Conservation (phyloP, 2,329 filamentous ascomycete species). For the Xylariaceae sp. region DNA sequence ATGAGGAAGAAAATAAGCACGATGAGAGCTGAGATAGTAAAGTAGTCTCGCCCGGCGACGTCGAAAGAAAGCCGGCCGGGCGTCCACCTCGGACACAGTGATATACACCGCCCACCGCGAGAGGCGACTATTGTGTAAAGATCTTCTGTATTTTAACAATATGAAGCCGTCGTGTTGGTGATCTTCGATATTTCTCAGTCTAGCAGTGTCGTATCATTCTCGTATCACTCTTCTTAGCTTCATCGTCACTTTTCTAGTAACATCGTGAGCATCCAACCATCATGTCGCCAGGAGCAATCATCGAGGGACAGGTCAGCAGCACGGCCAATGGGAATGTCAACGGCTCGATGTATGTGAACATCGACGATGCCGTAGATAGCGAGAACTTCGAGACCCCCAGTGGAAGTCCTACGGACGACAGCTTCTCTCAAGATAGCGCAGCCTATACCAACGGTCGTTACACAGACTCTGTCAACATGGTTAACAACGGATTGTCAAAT, state of each 20-base stretch:
- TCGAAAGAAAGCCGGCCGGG: too few relatives aligned
- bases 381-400: constrained; percentile 12
- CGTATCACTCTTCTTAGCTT: constrained; percentile 11
- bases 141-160: neutral
- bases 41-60: neutral
- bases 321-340: constrained; percentile 18
- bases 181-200: neutral
- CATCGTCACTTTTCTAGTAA: constrained; percentile 19
- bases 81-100: too few relatives aligned
- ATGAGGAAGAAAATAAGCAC: neutral
- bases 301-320: constrained; percentile 27
- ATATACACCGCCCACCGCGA: neutral
- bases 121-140: neutral
- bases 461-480: constrained; percentile 20
- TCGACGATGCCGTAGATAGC: constrained; percentile 6
- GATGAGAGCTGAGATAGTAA: constrained; percentile 19
- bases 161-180: neutral
- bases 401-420: constrained; percentile 8
- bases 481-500: constrained; percentile 12
- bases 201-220: constrained; percentile 22
- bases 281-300: constrained; percentile 32
- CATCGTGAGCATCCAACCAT: constrained; percentile 21
- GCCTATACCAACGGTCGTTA: constrained; percentile 20
- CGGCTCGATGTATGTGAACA: constrained; percentile 17
- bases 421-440: constrained; percentile 2